Base-by-base conservation (phyloP, 192 early-diverging fungal species). In the Podila clonocystis region DNA sequence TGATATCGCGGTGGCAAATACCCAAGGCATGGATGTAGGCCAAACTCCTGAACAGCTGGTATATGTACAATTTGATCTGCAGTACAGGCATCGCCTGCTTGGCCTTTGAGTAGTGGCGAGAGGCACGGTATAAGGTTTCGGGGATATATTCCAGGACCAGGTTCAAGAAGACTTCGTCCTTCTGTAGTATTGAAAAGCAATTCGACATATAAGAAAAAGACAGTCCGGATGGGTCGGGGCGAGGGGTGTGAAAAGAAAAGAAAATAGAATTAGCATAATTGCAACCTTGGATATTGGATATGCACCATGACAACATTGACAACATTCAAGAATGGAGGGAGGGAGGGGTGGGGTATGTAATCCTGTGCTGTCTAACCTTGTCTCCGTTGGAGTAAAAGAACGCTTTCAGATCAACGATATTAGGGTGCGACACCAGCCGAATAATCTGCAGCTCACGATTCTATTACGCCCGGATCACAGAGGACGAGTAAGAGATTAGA, bases 1-100 rank as follows among this genome's bases (percentile, higher is more conserved):
- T 99, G 82, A 99, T 98, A 83, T 99, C 98, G 70, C 98, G 92
- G 76, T 99, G 98, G 85, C 98, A 99, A 75, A 99, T 98, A 29
- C 97, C 98, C 58, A 97, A 86, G 50, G 94, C 91, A 83, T 99
- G 98, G 79, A 96, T 96, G 83, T 98, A 99, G 59, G 96, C 96
- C 62, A 99, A 87, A 75, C 97, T 95, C 72, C 98, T 87, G 91
- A 98, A 96, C 63, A 98, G 84, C 83, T 99, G 98, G 86, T 99
- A 99, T 93, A 98, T 98, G 87, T 97, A 99, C 62, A 98, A 87
- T 92, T 99, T 98, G 73, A 99, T 94, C 64, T 89, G 89, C 24
- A 96, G 85, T 88, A 94, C 92, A 22, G 98, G 97, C 91, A 99
- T 98, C 33, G 89, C 88, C 84, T 98, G 96, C 87, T 95, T 97